Evolutionary conservation across 345 rosid species (phyloP).

Genomic region (Fremontodendron californicum): DNA sequence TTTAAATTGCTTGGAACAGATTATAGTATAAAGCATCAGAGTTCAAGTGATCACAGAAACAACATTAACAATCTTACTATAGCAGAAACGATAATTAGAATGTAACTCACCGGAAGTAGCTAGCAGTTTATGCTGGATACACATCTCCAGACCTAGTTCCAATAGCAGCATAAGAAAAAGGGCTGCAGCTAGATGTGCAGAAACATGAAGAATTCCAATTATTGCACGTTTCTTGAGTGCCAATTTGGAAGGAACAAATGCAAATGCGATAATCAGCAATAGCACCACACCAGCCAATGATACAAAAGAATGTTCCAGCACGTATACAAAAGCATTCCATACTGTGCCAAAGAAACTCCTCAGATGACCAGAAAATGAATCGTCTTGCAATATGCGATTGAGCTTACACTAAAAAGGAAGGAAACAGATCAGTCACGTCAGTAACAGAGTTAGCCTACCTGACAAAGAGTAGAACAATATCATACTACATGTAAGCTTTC

Average conservation of each 20-base stretch:
- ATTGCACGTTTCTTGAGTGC: constrained; percentile 71
- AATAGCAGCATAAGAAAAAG: constrained; percentile 85
- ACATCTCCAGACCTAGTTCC: constrained; percentile 90
- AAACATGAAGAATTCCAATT: constrained; percentile 85
- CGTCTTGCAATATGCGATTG: constrained; percentile 74
- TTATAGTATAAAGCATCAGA: not conserved
- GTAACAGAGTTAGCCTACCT: not conserved
- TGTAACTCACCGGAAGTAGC: constrained; percentile 80
- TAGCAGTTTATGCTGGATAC: constrained; percentile 81
- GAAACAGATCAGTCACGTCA: constrained; percentile 18
- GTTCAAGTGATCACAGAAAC: not conserved
- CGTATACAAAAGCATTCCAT: constrained; percentile 59
- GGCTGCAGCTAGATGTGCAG: constrained; percentile 87
- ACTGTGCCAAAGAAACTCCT: constrained; percentile 79
- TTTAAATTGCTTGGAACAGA: not conserved
- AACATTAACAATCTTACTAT: not conserved
- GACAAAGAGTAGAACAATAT: not conserved
- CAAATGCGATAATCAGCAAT: constrained; percentile 58
- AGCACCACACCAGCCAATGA: constrained; percentile 72
- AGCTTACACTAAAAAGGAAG: constrained; percentile 79
- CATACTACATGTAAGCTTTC: not conserved
- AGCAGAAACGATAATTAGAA: constrained; percentile 4
- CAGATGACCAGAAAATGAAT: constrained; percentile 84
- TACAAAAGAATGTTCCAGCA: constrained; percentile 74
- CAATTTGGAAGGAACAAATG: constrained; percentile 83